phyloP scores from a whole-genome alignment of 768 basidiomycete genomes.

The Pleurotus tuoliensis region DNA sequence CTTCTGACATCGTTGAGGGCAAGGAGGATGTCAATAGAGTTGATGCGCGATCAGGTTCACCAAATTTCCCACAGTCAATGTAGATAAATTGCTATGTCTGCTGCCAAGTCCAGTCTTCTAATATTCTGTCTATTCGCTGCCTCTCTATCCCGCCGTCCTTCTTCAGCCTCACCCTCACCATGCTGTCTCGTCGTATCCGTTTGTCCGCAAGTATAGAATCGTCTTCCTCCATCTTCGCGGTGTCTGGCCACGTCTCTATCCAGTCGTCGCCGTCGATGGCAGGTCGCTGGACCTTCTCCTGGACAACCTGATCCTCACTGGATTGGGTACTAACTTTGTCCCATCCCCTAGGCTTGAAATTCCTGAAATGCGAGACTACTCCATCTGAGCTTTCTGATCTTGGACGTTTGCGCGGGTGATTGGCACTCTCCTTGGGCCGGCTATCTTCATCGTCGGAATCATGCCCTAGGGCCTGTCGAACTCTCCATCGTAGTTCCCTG shows the following conservation, averaged over 20 bases:
- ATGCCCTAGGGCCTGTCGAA: slow-evolving; percentile 56
- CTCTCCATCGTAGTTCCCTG: slow-evolving; percentile 83
- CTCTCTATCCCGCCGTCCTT: slow-evolving; percentile 53
- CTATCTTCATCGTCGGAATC: slow-evolving; percentile 64
- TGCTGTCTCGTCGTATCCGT: slow-evolving; percentile 39
- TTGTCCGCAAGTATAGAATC: slow-evolving; percentile 37
- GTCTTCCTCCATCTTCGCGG: slow-evolving; percentile 24
- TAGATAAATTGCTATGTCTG: neutral
- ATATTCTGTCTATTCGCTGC: slow-evolving; percentile 63
- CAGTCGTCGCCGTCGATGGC: slow-evolving; percentile 35
- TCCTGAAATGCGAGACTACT: slow-evolving; percentile 39
- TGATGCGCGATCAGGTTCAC: neutral
- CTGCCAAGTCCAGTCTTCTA: slow-evolving; percentile 68
- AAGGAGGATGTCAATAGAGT: neutral
- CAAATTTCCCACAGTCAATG: slow-evolving; percentile 15
- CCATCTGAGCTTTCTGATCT: slow-evolving; percentile 19
- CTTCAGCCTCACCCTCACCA: slow-evolving; percentile 57
- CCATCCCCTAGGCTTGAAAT: slow-evolving; percentile 71
- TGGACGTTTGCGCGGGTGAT: slow-evolving; percentile 34
- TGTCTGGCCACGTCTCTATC: slow-evolving; percentile 42
- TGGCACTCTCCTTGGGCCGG: slow-evolving; percentile 21
- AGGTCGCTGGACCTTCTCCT: slow-evolving; percentile 32
- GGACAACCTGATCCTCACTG: slow-evolving; percentile 35
- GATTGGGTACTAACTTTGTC: slow-evolving; percentile 44
- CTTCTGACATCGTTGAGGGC: slow-evolving; percentile 4